A percentile compares a stretch with the other conserved stretches of the same genome.
These are phyloP conservation scores for Pyrenula massariospora DNA, from an alignment of 495 filamentous ascomycete genomes.

Conservation along the genomic window DNA sequence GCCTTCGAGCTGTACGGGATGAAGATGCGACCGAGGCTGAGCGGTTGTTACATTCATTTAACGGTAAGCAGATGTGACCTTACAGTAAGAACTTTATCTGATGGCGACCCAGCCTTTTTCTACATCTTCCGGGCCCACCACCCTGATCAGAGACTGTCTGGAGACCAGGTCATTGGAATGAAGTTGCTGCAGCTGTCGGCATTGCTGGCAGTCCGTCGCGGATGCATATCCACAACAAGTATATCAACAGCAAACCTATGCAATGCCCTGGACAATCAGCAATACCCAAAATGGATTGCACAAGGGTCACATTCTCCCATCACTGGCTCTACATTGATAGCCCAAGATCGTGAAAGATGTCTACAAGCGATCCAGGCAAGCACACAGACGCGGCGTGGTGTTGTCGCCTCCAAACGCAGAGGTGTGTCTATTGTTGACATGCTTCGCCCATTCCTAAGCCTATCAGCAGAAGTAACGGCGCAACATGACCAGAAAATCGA, in stretches of 20 bases:
- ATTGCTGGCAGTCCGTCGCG: constrained; percentile 20
- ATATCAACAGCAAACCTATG: not conserved
- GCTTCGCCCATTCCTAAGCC: constrained; percentile 26
- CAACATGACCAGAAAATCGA: constrained; percentile 7
- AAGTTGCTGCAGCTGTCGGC: constrained; percentile 19
- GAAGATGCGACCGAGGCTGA: constrained; percentile 1
- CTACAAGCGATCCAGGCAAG: not conserved
- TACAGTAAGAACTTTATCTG: not conserved
- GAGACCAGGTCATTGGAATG: constrained; percentile 15
- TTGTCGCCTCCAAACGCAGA: not conserved
- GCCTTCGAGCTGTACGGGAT: constrained; percentile 6
- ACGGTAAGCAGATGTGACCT: constrained; percentile 3
- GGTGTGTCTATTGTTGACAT: constrained; percentile 18
- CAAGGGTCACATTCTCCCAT: too few species aligned
- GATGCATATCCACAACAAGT: constrained; percentile 1
- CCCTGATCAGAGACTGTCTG: constrained; percentile 4
- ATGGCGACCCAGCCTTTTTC: constrained; percentile 14
- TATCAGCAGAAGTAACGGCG: constrained; percentile 21
- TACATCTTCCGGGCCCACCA: constrained; percentile 19
- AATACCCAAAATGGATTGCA: too few species aligned
- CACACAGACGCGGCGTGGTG: not conserved
- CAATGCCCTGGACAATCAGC: not conserved
- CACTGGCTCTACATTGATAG: not conserved
- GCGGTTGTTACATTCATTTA: constrained; percentile 9
- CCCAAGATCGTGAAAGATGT: not conserved